Evolutionary conservation across 2,329 filamentous ascomycete species (phyloP), one percentile per base, ranked within the genome.

Genomic region (Scortechinia acanthostroma): DNA sequence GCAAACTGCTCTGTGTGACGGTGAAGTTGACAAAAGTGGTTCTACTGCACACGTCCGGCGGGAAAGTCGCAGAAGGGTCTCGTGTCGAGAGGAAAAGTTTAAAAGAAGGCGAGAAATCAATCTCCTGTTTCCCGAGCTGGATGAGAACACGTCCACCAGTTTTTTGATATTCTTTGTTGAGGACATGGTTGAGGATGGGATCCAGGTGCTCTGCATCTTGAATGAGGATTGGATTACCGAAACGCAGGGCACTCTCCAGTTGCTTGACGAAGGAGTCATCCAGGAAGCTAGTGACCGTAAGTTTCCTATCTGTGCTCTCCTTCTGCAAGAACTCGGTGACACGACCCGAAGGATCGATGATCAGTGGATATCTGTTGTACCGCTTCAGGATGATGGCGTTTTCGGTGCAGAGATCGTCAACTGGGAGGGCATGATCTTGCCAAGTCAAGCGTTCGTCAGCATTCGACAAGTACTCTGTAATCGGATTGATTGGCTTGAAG

Each of bases 1-100:
- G 93, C 58, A 98, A 75, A 73, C 91, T 97, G 77, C 93, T 96
- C 69, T 97, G 91, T 3, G 93, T 98, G 50, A 98, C 91, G 1
- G 94, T 97, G 56, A 98, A 98, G 68, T 98, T 98, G 76, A 98
- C 93, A 66, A 98, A 95, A 0, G 94, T 98, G 4, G 93, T 97
- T 57, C 94, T 81, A 73, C 90, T 95, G 80, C 94, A 98, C 51
- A 98, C 89, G 59, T 98, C 93, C 1, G 93, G 94, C 4, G 93
- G 83, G 62, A 98, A 98, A 4, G 85, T 88, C 21, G 93, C 91
- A 35, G 94, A 98, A 1, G 94, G 94, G 68, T 98, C 93, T 56
- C 91, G 78, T 2, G 94, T 98, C 0, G 91, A 96, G 30, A 98
- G 72, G 62, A 95, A 98, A 22, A 98, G 76, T 68, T 86, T 93